These are phyloP conservation scores for Phytopythium sindhum DNA, from an alignment of 352 stramenopile genomes.

Conservation along the genomic window DNA sequence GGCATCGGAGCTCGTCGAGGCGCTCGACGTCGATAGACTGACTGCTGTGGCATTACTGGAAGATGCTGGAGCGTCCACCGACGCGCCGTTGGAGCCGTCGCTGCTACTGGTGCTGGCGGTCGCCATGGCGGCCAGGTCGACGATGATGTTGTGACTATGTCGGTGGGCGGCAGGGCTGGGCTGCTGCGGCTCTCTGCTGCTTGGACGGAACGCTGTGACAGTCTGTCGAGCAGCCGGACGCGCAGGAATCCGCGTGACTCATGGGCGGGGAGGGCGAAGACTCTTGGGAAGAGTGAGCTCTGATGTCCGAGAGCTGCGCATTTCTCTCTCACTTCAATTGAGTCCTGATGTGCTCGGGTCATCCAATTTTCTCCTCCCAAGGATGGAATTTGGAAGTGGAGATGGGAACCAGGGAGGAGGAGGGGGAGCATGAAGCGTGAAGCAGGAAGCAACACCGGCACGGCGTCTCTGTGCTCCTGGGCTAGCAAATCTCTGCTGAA, in stretches of 20 bases:
- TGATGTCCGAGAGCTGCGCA: neutral
- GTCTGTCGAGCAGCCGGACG: no score
- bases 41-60: slow-evolving; percentile 7
- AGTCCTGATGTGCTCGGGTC: neutral
- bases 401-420: slow-evolving; percentile 2
- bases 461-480: neutral
- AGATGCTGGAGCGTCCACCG: slow-evolving; percentile 11
- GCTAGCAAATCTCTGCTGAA: no score
- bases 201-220: no score
- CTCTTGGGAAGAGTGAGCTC: no score
- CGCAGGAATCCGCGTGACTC: neutral
- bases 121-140: neutral
- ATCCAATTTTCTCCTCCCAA: neutral
- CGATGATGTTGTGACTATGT: slow-evolving; percentile 2
- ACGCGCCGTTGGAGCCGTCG: slow-evolving; percentile 3
- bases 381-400: neutral
- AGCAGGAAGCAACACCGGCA: neutral
- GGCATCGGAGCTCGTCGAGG: neutral
- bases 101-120: slow-evolving; percentile 8
- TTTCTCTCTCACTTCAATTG: slow-evolving; percentile 2
- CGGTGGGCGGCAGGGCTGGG: neutral
- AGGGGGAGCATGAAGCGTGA: no score
- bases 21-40: neutral
- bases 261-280: neutral
- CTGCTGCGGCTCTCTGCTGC: no score